These are phyloP conservation scores for Ogataea hybrid DNA, from an alignment of 1,139 yeast genomes.

Conservation along the genomic window DNA sequence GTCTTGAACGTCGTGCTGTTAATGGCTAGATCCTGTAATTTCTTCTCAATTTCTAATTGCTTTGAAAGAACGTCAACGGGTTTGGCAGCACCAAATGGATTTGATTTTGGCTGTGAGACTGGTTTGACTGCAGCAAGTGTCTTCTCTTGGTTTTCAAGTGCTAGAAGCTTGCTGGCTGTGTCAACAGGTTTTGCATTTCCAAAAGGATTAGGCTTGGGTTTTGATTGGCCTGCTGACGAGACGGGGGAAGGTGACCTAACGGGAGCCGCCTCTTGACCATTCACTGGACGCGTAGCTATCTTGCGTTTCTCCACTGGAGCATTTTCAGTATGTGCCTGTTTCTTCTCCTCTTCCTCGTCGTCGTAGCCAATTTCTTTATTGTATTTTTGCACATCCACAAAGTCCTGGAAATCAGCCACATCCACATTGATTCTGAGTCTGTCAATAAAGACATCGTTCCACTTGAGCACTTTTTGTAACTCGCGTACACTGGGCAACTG, in stretches of 20 bases:
- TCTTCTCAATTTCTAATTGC: conserved; percentile 45
- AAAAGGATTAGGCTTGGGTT: conserved; percentile 30
- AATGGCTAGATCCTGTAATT: conserved; percentile 45
- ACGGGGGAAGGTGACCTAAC: not conserved
- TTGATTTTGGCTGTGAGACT: conserved; percentile 34
- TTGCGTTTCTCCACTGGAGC: conserved; percentile 4
- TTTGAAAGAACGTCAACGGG: conserved; percentile 51
- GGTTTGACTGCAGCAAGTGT: conserved; percentile 8
- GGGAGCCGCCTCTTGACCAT: conserved; percentile 6
- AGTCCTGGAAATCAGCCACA: conserved; percentile 26
- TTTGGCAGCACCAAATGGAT: conserved; percentile 54
- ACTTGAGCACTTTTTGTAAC: conserved; percentile 31
- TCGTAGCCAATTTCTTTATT: conserved; percentile 27
- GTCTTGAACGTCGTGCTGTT: conserved; percentile 62
- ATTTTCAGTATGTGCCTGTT: conserved; percentile 12
- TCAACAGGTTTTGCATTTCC: conserved; percentile 32
- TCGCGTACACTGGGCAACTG: conserved; percentile 25
- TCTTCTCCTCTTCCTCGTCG: conserved; percentile 28
- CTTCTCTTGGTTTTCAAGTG: conserved; percentile 4
- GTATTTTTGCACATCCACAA: conserved; percentile 23
- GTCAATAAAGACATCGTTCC: conserved; percentile 31
- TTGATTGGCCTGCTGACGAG: not conserved
- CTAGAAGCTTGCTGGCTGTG: conserved; percentile 14
- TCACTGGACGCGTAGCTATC: conserved; percentile 4
- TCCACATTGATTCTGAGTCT: conserved; percentile 25